Evolutionary conservation across 2,329 filamentous ascomycete genomes (phyloP).

Genomic region (Trichoderma guizhouense): DNA sequence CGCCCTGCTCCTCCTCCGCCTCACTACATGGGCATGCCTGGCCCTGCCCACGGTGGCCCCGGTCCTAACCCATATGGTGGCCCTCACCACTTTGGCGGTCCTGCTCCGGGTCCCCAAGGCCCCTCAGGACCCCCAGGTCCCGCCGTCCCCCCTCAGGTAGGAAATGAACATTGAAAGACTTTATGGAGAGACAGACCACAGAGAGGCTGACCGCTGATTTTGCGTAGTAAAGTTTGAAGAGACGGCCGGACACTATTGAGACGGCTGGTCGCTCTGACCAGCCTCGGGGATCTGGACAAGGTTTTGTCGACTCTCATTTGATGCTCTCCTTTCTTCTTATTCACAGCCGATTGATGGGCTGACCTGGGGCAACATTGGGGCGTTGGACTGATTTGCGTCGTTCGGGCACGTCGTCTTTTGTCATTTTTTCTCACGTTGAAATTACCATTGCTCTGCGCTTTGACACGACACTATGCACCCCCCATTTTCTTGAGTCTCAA

Average conservation of each 20-base stretch:
- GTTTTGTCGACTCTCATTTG: slow-evolving; percentile 23
- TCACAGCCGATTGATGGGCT: slow-evolving; percentile 23
- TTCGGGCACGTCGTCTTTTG: slow-evolving; percentile 21
- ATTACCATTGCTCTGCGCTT: slow-evolving; percentile 31
- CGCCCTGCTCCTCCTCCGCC: slow-evolving; percentile 75
- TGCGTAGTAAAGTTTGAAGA: slow-evolving; percentile 21
- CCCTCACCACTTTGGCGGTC: slow-evolving; percentile 34
- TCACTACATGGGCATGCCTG: slow-evolving; percentile 51
- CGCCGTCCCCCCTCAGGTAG: slow-evolving; percentile 40
- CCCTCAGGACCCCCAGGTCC: slow-evolving; percentile 37
- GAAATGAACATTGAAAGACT: background rate
- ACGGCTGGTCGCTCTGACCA: background rate
- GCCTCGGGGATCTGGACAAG: slow-evolving; percentile 19
- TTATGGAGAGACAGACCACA: background rate
- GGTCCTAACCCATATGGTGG: slow-evolving; percentile 41
- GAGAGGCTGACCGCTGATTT: slow-evolving; percentile 1
- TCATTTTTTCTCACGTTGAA: slow-evolving; percentile 27
- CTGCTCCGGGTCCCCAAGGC: slow-evolving; percentile 37
- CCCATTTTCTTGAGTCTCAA: slow-evolving; percentile 33
- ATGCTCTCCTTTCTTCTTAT: slow-evolving; percentile 26
- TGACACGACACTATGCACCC: slow-evolving; percentile 29
- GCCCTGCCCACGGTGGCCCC: slow-evolving; percentile 39
- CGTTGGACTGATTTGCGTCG: slow-evolving; percentile 30
- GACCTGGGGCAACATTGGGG: slow-evolving; percentile 28
- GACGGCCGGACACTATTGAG: slow-evolving; percentile 14